Evolutionary conservation across 2,329 filamentous ascomycete species (phyloP), one percentile per base, ranked within the genome.

Genomic region (Aureobasidium vineae): DNA sequence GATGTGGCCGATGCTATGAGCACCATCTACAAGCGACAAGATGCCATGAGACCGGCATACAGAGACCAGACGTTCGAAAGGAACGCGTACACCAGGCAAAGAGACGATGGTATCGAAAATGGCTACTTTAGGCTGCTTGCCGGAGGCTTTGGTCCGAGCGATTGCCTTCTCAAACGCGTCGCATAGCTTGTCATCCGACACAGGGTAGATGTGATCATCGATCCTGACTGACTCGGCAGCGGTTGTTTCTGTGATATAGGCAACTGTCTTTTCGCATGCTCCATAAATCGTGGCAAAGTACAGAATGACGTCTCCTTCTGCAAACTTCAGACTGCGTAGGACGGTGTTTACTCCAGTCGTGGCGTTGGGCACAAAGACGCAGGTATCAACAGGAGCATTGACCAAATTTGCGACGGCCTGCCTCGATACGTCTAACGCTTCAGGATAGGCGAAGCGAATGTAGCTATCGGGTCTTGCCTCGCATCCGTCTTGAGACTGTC

Each of bases 1-100:
- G 8, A 97, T 83, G 77, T 95, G 89, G 1, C 94, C 94, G 28
- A 96, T 79, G 1, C 89, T 89, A 77, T 98, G 94, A 0, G 94
- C 94, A 19, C 86, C 93, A 75, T 98, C 94, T 43, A 97, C 81
- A 23, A 91, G 80, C 71, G 89, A 92, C 64, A 94, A 74, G 3
- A 97, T 79, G 0, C 84, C 86, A 28, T 88, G 80, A 66, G 88
- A 84, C 52, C 82, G 84, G 75, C 92, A 97, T 0, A 85, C 82
- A 8, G 77, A 75, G 1, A 85, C 83, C 66, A 97, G 78, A 1
- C 76, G 77, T 75, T 93, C 87, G 77, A 90, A 97, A 0, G 94
- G 94, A 71, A 97, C 86, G 2, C 88, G 80, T 0, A 96, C 83
- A 0, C 91, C 93, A 0, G 94, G 94, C 26, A 90, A 80, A 33